These are phyloP conservation scores for Leucocoprinus sp. DNA, from an alignment of 768 basidiomycete genomes.

Conservation along the genomic window DNA sequence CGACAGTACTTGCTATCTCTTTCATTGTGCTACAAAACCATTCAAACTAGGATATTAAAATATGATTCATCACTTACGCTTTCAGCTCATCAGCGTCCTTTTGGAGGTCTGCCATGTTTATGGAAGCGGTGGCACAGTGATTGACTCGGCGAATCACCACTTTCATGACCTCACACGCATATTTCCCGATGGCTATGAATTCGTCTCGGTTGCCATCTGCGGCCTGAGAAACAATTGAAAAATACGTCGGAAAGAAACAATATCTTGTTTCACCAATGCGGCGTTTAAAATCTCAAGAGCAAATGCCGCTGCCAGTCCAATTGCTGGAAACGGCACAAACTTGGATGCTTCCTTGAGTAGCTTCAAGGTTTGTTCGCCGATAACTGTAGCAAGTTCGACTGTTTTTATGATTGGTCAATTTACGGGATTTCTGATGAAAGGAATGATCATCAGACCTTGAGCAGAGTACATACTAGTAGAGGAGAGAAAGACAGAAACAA, in stretches of 20 bases:
- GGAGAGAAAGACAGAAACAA: too few species aligned
- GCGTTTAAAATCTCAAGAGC: neutral
- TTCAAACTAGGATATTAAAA: too few species aligned
- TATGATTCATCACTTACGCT: neutral
- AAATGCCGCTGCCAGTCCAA: slow-evolving; percentile 1
- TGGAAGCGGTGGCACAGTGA: neutral
- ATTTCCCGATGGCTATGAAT: slow-evolving; percentile 1
- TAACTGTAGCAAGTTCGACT: too few species aligned
- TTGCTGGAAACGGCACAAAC: slow-evolving; percentile 1
- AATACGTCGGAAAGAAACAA: neutral
- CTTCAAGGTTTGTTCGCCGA: neutral
- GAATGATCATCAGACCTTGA: too few species aligned
- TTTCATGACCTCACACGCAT: slow-evolving; percentile 4
- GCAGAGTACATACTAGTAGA: too few species aligned
- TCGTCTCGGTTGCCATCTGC: slow-evolving; percentile 4
- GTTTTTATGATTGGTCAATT: too few species aligned
- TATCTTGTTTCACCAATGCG: neutral
- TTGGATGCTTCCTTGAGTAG: neutral
- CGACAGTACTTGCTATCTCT: neutral
- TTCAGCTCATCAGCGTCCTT: neutral
- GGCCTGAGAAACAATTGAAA: neutral
- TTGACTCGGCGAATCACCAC: slow-evolving; percentile 3
- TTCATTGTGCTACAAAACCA: neutral
- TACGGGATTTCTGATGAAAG: too few species aligned
- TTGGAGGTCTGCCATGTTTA: neutral